These are phyloP conservation scores for Dendrostoma leiphaemia DNA, from an alignment of 2,329 filamentous ascomycete species.

Conservation along the genomic window DNA sequence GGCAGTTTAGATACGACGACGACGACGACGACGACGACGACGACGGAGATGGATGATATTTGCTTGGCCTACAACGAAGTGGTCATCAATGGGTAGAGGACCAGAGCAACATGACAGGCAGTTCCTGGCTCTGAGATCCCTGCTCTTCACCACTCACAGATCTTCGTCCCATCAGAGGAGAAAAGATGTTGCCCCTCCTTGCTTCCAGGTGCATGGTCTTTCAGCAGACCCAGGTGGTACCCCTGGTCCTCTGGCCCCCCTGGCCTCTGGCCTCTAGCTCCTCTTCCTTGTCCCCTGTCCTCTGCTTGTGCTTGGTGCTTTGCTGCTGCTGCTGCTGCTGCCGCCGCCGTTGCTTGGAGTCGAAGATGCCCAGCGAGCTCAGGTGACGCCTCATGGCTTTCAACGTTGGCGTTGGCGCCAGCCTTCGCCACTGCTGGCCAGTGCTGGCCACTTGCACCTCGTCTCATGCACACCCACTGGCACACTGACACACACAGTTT, in stretches of 20 bases:
- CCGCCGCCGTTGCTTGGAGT: too few species aligned
- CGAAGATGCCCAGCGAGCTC: too few species aligned
- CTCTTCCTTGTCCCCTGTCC: not conserved
- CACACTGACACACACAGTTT: too few species aligned
- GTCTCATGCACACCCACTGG: not conserved
- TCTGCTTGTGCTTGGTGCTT: not conserved
- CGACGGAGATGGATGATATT: too few species aligned
- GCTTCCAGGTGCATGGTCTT: too few species aligned
- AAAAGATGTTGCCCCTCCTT: not conserved
- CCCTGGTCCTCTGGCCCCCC: not conserved
- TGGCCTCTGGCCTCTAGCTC: not conserved
- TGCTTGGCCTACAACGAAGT: too few species aligned
- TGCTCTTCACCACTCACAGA: not conserved
- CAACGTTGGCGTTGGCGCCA: not conserved
- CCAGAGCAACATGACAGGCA: too few species aligned
- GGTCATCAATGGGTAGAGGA: too few species aligned
- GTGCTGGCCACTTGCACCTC: not conserved
- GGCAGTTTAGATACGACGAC: too few species aligned
- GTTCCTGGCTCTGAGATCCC: not conserved
- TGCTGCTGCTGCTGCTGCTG: not conserved
- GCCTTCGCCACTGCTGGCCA: too few species aligned
- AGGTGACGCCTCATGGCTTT: not conserved
- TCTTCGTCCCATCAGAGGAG: not conserved
- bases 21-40: too few species aligned
- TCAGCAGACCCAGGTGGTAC: too few species aligned